Percentiles rank a stretch among this genome's conserved stretches.
Conservation (phyloP, 768 basidiomycete genomes). For the Rhodosporidiobolus sp. region DNA sequence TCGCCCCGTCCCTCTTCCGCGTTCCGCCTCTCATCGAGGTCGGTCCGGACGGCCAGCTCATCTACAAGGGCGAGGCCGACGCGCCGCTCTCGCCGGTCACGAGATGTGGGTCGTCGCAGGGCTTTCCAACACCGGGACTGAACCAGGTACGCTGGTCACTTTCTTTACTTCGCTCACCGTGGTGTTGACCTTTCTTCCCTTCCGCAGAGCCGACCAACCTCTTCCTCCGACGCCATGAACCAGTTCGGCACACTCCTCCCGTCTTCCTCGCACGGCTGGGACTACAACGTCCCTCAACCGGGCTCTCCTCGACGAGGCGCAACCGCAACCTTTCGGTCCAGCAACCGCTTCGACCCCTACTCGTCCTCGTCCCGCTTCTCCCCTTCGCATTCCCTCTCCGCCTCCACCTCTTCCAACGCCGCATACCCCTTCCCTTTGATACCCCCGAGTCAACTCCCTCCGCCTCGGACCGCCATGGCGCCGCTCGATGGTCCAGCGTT, state of each 20-base stretch:
- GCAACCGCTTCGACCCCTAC: conserved; percentile 37
- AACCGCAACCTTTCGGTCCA: conserved; percentile 6
- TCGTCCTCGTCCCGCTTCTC: conserved; percentile 13
- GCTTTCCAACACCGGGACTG: conserved; percentile 17
- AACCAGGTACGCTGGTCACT: neutral
- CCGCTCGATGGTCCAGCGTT: neutral
- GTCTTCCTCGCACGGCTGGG: neutral
- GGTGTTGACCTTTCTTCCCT: neutral
- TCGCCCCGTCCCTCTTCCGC: conserved; percentile 86
- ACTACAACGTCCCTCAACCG: neutral
- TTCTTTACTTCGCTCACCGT: fast-evolving
- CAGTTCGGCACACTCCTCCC: conserved; percentile 9
- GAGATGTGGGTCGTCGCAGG: conserved; percentile 20
- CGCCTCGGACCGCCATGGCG: neutral
- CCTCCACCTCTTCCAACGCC: no score
- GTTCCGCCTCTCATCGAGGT: conserved; percentile 84
- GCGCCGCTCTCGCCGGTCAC: conserved; percentile 26
- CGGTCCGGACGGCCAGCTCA: conserved; percentile 73
- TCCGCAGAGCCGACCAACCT: neutral
- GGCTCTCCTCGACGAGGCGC: conserved; percentile 20
- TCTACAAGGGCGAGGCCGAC: conserved; percentile 56
- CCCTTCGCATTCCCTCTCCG: neutral
- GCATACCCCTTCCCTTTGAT: conserved; percentile 21
- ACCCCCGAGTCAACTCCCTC: conserved; percentile 3
- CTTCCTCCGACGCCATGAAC: neutral